phyloP scores from a whole-genome alignment of 2,329 filamentous ascomycete genomes.

The Phaeosphaeria sp. region DNA sequence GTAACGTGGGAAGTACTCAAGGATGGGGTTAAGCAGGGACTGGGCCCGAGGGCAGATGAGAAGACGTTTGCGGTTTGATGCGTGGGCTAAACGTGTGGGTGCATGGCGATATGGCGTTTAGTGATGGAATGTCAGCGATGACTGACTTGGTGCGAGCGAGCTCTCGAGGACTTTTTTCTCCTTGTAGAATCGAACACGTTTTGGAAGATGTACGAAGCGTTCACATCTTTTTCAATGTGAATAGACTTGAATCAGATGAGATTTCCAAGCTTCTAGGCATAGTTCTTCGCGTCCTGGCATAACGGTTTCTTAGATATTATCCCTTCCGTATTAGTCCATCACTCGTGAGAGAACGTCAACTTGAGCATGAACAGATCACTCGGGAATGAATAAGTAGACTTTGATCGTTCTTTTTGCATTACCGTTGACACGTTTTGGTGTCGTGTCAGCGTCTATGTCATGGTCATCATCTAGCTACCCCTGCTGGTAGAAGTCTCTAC shows the following conservation, averaged over 20 bases:
- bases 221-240: no score
- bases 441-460: conserved; percentile 16
- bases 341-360: no score
- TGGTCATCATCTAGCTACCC: conserved; percentile 32
- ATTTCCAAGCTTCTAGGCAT: no score
- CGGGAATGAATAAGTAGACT: no score
- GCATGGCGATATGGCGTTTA: background rate
- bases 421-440: conserved; percentile 37
- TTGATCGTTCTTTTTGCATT: conserved; percentile 26
- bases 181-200: no score
- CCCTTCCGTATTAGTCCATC: no score
- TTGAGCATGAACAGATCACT: no score
- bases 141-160: background rate
- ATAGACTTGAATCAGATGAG: no score
- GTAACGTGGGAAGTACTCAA: conserved; percentile 59
- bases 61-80: conserved; percentile 21
- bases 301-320: no score
- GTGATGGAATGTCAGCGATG: background rate
- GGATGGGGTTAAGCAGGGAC: conserved; percentile 43
- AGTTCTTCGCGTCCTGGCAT: no score
- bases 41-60: conserved; percentile 44
- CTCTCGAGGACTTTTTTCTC: no score
- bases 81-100: background rate
- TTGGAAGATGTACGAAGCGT: no score
- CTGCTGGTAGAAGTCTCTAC: conserved; percentile 50